These are phyloP conservation scores for Kregervanrija fluxuum DNA, from an alignment of 805 yeast species.

Conservation along the genomic window DNA sequence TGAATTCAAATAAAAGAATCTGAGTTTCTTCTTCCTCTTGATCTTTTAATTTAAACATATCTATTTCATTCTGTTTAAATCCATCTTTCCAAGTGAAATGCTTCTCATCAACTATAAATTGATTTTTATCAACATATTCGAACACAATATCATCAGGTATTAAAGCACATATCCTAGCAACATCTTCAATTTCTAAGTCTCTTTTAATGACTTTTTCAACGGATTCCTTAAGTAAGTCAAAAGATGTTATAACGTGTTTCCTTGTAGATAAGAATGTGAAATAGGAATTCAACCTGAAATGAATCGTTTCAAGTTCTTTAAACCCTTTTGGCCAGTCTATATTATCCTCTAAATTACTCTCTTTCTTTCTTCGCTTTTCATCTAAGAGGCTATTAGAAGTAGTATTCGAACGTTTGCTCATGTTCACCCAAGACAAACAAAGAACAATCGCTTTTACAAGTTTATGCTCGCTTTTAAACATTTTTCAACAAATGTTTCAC, in stretches of 20 bases:
- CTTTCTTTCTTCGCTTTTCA: constrained; percentile 4
- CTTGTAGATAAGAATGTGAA: constrained; percentile 57
- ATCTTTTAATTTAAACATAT: constrained; percentile 41
- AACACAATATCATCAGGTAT: constrained; percentile 65
- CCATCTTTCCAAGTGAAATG: constrained; percentile 41
- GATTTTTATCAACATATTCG: constrained; percentile 76
- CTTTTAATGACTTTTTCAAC: constrained; percentile 44
- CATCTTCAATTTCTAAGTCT: constrained; percentile 41
- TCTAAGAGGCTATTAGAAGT: neutral
- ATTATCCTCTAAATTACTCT: constrained; percentile 1
- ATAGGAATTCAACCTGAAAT: constrained; percentile 49
- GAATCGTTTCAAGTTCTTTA: constrained; percentile 38
- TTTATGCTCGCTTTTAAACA: too few relatives aligned
- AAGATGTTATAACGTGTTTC: constrained; percentile 53
- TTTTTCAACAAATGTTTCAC: too few relatives aligned
- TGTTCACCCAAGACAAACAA: too few relatives aligned
- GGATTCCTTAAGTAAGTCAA: constrained; percentile 44
- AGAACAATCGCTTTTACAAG: too few relatives aligned
- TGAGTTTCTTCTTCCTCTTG: constrained; percentile 36
- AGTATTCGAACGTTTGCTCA: too few relatives aligned
- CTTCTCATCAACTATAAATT: constrained; percentile 37
- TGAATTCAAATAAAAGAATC: constrained; percentile 66
- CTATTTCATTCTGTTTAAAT: constrained; percentile 48
- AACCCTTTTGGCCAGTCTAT: constrained; percentile 25
- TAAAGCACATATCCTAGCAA: constrained; percentile 54